A percentile compares a stretch with the other conserved stretches of the same genome.
phyloP scores from a whole-genome alignment of 768 basidiomycete genomes.

The Russula griseocarnosa region DNA sequence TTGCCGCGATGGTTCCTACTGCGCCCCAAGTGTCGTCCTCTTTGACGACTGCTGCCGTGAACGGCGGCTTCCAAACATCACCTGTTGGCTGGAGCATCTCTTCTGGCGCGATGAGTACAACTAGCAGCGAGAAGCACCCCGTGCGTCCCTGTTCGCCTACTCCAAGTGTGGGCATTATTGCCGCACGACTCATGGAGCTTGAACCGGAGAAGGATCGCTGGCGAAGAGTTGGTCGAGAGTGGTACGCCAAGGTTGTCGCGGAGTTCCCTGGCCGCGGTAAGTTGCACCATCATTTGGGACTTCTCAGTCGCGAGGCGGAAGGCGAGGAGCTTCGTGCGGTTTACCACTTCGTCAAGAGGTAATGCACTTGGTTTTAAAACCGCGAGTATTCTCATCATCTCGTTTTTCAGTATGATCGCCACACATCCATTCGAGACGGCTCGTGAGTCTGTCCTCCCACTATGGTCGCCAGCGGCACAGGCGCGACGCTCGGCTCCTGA shows the following conservation, averaged over 20 bases:
- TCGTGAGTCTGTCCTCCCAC: constrained; percentile 80
- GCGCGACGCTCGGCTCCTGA: constrained; percentile 73
- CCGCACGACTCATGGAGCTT: constrained; percentile 75
- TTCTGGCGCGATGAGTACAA: constrained; percentile 18
- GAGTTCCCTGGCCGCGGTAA: constrained; percentile 93
- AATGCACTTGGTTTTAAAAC: constrained; percentile 29
- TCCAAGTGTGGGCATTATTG: constrained; percentile 81
- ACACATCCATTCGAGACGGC: constrained; percentile 83
- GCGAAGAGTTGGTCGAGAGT: constrained; percentile 83
- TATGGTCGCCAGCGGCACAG: constrained; percentile 81
- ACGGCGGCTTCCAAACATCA: constrained; percentile 35
- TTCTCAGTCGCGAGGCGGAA: constrained; percentile 79
- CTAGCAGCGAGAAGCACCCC: constrained; percentile 23
- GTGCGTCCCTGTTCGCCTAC: constrained; percentile 36
- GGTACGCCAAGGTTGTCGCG: constrained; percentile 85
- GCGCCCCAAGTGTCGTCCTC: constrained; percentile 37
- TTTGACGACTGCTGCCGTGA: constrained; percentile 55
- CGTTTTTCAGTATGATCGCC: constrained; percentile 70
- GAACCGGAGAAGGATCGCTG: constrained; percentile 91
- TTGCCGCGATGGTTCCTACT: constrained; percentile 77
- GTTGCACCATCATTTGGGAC: constrained; percentile 88
- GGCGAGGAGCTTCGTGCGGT: constrained; percentile 78
- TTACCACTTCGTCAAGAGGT: constrained; percentile 97
- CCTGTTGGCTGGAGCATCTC: constrained; percentile 20
- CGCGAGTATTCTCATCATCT: constrained; percentile 6